Evolutionary conservation across 2,329 filamentous ascomycete genomes (phyloP).

Genomic region (Fusarium sp.): DNA sequence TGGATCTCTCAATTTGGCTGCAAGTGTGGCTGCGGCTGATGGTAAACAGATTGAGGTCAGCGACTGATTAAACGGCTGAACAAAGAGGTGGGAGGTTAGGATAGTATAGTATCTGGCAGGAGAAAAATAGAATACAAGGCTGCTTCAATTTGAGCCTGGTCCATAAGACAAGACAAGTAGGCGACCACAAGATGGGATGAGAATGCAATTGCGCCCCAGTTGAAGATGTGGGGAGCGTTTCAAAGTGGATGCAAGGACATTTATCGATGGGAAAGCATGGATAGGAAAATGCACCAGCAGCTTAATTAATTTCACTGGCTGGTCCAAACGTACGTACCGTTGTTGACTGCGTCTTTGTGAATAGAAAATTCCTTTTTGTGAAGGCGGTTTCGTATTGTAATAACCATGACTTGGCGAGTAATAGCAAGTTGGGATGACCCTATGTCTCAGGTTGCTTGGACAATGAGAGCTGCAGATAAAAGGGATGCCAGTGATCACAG

Average conservation of each 20-base stretch:
- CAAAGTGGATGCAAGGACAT: conserved; percentile 35
- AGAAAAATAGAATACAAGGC: conserved; percentile 21
- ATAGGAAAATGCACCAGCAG: conserved; percentile 1
- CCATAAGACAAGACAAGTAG: conserved; percentile 9
- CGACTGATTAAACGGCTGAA: conserved; percentile 1
- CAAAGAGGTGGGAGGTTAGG: conserved; percentile 1
- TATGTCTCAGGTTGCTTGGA: conserved; percentile 24
- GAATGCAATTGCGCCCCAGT: conserved; percentile 33
- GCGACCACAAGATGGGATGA: conserved; percentile 18
- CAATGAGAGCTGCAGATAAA: conserved; percentile 15
- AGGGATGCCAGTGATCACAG: neutral
- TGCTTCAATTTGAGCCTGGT: conserved; percentile 22
- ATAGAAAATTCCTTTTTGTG: conserved; percentile 52
- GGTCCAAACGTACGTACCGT: conserved; percentile 29
- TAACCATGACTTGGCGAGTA: neutral
- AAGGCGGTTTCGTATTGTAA: conserved; percentile 51
- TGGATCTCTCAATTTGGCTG: conserved; percentile 42
- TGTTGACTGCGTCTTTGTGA: conserved; percentile 49
- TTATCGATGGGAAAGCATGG: conserved; percentile 18
- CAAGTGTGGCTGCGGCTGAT: conserved; percentile 35
- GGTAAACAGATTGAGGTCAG: conserved; percentile 38
- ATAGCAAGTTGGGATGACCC: neutral
- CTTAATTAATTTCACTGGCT: neutral
- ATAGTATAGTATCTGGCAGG: conserved; percentile 2
- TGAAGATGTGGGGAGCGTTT: conserved; percentile 45